Evolutionary conservation across 2,329 filamentous ascomycete species (phyloP).

Genomic region (Cercospora sp.): DNA sequence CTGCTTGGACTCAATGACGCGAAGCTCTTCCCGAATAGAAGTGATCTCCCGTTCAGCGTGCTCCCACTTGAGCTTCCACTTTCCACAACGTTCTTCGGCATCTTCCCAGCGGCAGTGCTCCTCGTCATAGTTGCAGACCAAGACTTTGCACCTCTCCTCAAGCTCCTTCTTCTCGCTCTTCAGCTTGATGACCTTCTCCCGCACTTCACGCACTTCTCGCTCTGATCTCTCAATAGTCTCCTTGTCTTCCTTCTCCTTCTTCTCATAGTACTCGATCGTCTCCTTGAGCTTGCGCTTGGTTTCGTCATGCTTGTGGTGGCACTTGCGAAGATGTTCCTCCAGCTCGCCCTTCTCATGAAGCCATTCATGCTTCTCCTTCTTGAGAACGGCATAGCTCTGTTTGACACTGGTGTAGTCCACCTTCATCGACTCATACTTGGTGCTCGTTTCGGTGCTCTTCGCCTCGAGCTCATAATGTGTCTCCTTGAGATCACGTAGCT

Average conservation of each 20-base stretch:
- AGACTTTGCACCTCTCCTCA: slow-evolving; percentile 6
- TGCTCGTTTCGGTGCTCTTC: slow-evolving; percentile 2
- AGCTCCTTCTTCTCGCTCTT: slow-evolving; percentile 13
- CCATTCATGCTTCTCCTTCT: slow-evolving; percentile 14
- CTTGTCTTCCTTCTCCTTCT: slow-evolving; percentile 10
- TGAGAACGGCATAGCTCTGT: slow-evolving; percentile 5
- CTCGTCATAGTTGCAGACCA: slow-evolving; percentile 4
- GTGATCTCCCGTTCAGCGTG: slow-evolving; percentile 6
- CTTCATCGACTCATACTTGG: slow-evolving; percentile 8
- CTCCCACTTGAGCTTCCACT: slow-evolving; percentile 11
- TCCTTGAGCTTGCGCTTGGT: slow-evolving; percentile 10
- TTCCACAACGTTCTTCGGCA: slow-evolving; percentile 10
- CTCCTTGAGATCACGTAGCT: slow-evolving; percentile 6
- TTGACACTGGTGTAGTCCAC: background rate
- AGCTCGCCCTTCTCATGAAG: slow-evolving; percentile 13
- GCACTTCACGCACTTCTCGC: slow-evolving; percentile 1
- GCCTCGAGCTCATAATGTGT: slow-evolving; percentile 8
- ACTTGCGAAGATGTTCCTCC: slow-evolving; percentile 10
- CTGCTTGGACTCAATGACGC: background rate
- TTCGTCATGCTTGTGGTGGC: slow-evolving; percentile 11
- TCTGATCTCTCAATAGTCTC: slow-evolving; percentile 5
- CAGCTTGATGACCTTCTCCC: slow-evolving; percentile 5
- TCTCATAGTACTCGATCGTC: slow-evolving; percentile 8
- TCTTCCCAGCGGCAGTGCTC: slow-evolving; percentile 11
- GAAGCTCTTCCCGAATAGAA: slow-evolving; percentile 7